Conservation (phyloP, 1,139 yeast species). For the Nadsonia starkeyi-henricii region DNA sequence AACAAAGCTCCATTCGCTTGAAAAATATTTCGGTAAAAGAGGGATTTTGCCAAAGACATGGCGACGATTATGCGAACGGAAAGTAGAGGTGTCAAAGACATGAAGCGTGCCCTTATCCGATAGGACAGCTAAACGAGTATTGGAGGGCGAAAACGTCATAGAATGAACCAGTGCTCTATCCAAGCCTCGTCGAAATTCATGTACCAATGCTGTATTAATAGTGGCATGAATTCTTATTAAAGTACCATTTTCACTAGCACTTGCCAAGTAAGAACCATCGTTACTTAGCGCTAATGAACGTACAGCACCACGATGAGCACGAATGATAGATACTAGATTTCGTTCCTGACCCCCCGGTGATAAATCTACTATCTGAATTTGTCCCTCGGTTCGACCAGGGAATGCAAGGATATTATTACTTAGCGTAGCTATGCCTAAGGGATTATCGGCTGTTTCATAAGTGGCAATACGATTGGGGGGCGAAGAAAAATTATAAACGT, state of each 20-base stretch:
- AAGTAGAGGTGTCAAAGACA: constrained; percentile 39
- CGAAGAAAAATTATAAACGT: constrained; percentile 66
- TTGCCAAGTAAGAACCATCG: constrained; percentile 69
- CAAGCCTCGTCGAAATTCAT: constrained; percentile 77
- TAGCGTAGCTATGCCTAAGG: constrained; percentile 54
- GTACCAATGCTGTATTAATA: constrained; percentile 53
- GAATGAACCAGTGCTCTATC: constrained; percentile 73
- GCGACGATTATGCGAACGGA: constrained; percentile 32
- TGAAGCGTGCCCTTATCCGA: constrained; percentile 86
- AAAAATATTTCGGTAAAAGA: constrained; percentile 60
- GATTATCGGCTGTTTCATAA: constrained; percentile 61
- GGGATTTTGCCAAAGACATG: constrained; percentile 62
- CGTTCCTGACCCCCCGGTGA: constrained; percentile 44
- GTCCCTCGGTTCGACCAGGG: constrained; percentile 51
- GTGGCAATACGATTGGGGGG: constrained; percentile 60
- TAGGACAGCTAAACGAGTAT: constrained; percentile 63
- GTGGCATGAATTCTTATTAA: constrained; percentile 69
- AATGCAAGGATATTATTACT: constrained; percentile 46
- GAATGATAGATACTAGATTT: constrained; percentile 54
- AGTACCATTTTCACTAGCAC: constrained; percentile 83
- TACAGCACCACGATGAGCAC: constrained; percentile 68
- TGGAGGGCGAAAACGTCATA: constrained; percentile 71
- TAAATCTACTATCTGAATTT: constrained; percentile 63
- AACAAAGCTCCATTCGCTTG: constrained; percentile 82
- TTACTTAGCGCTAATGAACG: constrained; percentile 54